Percentiles rank a stretch among this genome's conserved stretches.
These are phyloP conservation scores for Aspergillus heteromorphus DNA, from an alignment of 495 filamentous ascomycete genomes.

Conservation along the genomic window DNA sequence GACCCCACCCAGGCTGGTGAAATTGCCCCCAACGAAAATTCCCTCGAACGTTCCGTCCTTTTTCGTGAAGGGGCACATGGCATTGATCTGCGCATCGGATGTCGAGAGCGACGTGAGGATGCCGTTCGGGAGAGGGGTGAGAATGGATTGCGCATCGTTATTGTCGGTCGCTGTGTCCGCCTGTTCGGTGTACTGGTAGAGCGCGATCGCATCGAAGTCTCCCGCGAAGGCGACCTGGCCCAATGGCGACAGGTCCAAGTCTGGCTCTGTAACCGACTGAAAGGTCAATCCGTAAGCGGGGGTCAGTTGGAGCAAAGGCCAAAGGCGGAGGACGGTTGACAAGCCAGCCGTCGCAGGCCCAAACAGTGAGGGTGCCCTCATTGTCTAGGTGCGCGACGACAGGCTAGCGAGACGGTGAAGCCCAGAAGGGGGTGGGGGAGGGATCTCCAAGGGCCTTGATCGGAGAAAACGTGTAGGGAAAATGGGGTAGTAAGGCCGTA, in stretches of 20 bases:
- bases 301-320: slow-evolving; percentile 35
- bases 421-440: slow-evolving; percentile 5
- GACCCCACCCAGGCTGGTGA: slow-evolving; percentile 79
- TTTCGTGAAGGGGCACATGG: slow-evolving; percentile 78
- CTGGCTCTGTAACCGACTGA: slow-evolving; percentile 63
- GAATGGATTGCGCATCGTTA: slow-evolving; percentile 76
- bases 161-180: slow-evolving; percentile 57
- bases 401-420: slow-evolving; percentile 15
- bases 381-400: slow-evolving; percentile 45
- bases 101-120: slow-evolving; percentile 65
- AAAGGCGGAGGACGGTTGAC: slow-evolving; percentile 35
- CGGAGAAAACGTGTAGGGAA: neutral
- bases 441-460: neutral
- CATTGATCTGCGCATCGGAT: slow-evolving; percentile 75
- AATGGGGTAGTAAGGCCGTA: slow-evolving; percentile 1
- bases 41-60: slow-evolving; percentile 62
- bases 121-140: slow-evolving; percentile 81
- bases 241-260: slow-evolving; percentile 75
- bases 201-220: slow-evolving; percentile 84
- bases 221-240: slow-evolving; percentile 84
- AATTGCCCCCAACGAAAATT: slow-evolving; percentile 87
- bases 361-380: slow-evolving; percentile 55
- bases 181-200: slow-evolving; percentile 82
- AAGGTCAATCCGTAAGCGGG: slow-evolving; percentile 61
- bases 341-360: slow-evolving; percentile 48